phyloP scores from a whole-genome alignment of 176 grass and related monocot species.

The Typha latifolia region DNA sequence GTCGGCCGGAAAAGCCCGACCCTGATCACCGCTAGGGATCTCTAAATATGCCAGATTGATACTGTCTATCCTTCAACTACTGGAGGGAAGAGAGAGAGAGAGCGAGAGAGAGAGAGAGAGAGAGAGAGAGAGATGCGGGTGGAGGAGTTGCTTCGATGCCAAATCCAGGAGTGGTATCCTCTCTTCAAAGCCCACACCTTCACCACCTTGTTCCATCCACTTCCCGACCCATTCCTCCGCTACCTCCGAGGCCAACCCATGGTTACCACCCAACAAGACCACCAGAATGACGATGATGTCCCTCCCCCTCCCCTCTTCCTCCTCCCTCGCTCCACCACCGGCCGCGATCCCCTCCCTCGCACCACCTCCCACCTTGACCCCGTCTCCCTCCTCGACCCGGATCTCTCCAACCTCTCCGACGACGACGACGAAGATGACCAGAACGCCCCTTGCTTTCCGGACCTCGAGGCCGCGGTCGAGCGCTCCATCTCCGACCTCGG shows the following conservation, averaged over 20 bases:
- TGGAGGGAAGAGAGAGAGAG: too few relatives aligned
- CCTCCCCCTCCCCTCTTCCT: conserved; percentile 33
- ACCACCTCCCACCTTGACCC: conserved; percentile 32
- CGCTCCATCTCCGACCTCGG: conserved; percentile 49
- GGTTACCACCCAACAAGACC: neutral
- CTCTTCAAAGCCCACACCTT: conserved; percentile 47
- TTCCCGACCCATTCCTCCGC: conserved; percentile 46
- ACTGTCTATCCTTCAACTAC: too few relatives aligned
- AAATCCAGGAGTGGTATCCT: conserved; percentile 71
- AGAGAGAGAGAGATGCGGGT: conserved; percentile 26
- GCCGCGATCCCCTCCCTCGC: conserved; percentile 36
- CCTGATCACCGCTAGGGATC: too few relatives aligned
- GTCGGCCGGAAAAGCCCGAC: too few relatives aligned
- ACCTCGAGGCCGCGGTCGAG: conserved; percentile 62
- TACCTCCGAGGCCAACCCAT: conserved; percentile 39
- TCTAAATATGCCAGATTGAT: too few relatives aligned
- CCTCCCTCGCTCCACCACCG: conserved; percentile 34
- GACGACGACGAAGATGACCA: conserved; percentile 6
- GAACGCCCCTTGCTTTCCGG: conserved; percentile 47
- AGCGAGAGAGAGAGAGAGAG: too few relatives aligned
- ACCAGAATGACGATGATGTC: neutral
- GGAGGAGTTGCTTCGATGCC: conserved; percentile 50
- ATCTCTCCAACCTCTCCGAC: conserved; percentile 26
- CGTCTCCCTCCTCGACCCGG: conserved; percentile 48
- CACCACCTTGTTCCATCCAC: conserved; percentile 45